phyloP scores from a whole-genome alignment of 2,329 filamentous ascomycete species.

The Nigrograna mackinnonii region DNA sequence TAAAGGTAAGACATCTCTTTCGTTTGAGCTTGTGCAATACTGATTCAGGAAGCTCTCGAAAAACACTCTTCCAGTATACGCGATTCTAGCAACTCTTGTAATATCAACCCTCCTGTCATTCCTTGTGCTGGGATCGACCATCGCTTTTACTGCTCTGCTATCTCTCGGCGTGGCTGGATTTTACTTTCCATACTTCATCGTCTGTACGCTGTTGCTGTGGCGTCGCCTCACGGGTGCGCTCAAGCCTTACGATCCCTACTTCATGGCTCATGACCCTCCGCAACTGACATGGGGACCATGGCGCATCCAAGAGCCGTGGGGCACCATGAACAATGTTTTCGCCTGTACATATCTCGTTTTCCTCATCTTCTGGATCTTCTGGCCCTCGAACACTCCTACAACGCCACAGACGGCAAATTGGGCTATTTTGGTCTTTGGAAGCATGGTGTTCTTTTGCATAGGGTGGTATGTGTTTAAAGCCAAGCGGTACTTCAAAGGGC shows the following conservation, averaged over 20 bases:
- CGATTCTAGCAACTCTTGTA: neutral
- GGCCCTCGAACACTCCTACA: neutral
- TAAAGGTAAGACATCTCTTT: neutral
- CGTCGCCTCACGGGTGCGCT: slow-evolving; percentile 5
- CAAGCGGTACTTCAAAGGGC: neutral
- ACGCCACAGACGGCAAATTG: slow-evolving; percentile 3
- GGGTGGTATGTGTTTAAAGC: slow-evolving; percentile 1
- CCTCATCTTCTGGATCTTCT: slow-evolving; percentile 6
- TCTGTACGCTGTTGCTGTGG: slow-evolving; percentile 6
- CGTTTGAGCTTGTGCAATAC: too few species aligned
- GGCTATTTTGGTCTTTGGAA: slow-evolving; percentile 3
- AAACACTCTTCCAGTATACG: neutral
- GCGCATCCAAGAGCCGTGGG: slow-evolving; percentile 4
- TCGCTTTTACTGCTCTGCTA: slow-evolving; percentile 9
- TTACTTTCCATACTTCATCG: slow-evolving; percentile 12
- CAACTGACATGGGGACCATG: slow-evolving; percentile 10
- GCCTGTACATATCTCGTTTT: slow-evolving; percentile 4
- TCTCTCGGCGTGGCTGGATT: slow-evolving; percentile 6
- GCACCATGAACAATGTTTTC: slow-evolving; percentile 5
- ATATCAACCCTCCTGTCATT: slow-evolving; percentile 8
- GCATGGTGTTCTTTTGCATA: slow-evolving; percentile 1
- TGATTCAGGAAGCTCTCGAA: neutral
- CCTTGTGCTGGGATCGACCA: slow-evolving; percentile 8
- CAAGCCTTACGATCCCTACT: neutral
- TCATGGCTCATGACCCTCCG: neutral